Conservation (phyloP, 805 yeast genomes). For the Yarrowia sp. region DNA sequence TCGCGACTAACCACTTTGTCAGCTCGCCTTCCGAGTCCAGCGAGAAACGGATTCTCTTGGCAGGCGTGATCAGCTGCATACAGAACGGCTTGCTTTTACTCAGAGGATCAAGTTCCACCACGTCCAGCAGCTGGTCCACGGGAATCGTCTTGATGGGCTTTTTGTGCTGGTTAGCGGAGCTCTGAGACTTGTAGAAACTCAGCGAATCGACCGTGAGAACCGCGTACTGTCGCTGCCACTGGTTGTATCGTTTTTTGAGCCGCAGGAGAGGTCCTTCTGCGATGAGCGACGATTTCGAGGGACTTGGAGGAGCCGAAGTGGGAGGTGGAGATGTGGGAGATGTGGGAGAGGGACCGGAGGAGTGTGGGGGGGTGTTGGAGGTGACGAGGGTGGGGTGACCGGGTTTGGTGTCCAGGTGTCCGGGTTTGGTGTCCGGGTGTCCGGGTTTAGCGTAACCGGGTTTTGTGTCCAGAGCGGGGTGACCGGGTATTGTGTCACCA, state of each 20-base stretch:
- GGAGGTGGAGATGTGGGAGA: not conserved
- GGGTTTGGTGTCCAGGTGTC: too few species aligned
- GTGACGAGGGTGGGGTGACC: too few species aligned
- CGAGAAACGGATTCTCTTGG: constrained; percentile 56
- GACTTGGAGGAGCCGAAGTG: not conserved
- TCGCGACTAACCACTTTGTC: constrained; percentile 57
- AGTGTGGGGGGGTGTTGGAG: constrained; percentile 20
- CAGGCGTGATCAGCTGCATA: constrained; percentile 57
- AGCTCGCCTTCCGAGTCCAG: constrained; percentile 57
- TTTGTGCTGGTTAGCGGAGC: constrained; percentile 41
- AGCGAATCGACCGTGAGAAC: constrained; percentile 55
- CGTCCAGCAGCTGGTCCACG: constrained; percentile 45
- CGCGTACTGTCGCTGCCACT: constrained; percentile 57
- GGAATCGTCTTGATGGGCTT: constrained; percentile 40
- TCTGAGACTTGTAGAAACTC: constrained; percentile 52
- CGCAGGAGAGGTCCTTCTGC: constrained; percentile 55
- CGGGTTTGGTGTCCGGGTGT: too few species aligned
- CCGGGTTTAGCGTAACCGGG: too few species aligned
- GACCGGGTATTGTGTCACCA: too few species aligned
- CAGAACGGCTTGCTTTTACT: constrained; percentile 56
- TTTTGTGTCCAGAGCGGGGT: too few species aligned
- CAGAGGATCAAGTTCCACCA: constrained; percentile 59
- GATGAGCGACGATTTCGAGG: constrained; percentile 41
- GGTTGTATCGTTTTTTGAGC: constrained; percentile 55
- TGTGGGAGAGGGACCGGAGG: constrained; percentile 6